Evolutionary conservation across 352 stramenopile genomes (phyloP), one percentile per base, ranked within the genome.

Genomic region (Phytophthora meadii): DNA sequence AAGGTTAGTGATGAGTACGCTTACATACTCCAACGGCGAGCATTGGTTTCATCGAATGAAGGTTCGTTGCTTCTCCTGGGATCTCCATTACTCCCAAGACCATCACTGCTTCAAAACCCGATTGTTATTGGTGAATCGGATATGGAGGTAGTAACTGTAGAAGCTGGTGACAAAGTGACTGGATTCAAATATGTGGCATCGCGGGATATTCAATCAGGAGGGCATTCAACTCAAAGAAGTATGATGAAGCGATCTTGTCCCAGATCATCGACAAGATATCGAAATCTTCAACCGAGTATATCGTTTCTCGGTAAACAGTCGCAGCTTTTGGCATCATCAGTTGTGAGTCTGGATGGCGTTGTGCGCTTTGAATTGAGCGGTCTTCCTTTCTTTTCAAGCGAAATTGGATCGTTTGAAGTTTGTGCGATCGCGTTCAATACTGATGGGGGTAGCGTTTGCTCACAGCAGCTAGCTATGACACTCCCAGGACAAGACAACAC

Each of bases 1-100:
- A 85, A 81, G 45, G 85, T 93, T 19, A 82, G 81, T 50, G 84
- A 92, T 47, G 84, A 93, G 48, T 87, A 89, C 60, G 56, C 74
- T 9, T 93, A 93, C 53, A 88, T 92, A 61, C 70, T 91, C 22
- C 74, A 84, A 36, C 77, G 85, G 12, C 76, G 81, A 9, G 70
- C 72, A 4, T 17, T 78, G 60, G 42, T 58, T 34, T 60, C 68
- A 2, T 28, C 74, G 27, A 50, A 65, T 4, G 48, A 77, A 36
- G 63, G 70, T 48, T 42, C 46, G 15, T 32, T 56, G 44, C 2
- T 37, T 36, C 32, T 71, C 52, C 10, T 82, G n/a, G 77, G 81
- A 28, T 61, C 68, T 1, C 75, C 70, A 4, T 77, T 67, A 4
- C 56, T 90, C 3, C 68, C 76, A 15, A 79, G 73, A 11, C 83